Evolutionary conservation across 2,329 filamentous ascomycete genomes (phyloP), one percentile per base, ranked within the genome.

Genomic region (Phialophora macrospora): DNA sequence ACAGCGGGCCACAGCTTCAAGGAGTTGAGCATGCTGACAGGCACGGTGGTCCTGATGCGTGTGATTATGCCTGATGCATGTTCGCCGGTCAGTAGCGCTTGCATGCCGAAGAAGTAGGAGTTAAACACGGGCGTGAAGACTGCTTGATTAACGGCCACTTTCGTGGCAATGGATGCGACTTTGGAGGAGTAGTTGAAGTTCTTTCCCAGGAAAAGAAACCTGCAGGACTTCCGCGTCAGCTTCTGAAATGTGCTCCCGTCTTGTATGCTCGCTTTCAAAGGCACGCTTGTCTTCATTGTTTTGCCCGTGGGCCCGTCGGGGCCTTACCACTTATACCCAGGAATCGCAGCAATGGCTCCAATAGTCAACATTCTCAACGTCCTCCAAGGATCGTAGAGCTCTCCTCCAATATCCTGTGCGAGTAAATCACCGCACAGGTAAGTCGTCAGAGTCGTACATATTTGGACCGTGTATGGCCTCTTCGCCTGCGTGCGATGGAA

Each of bases 1-100:
- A 96, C 90, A 0, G 87, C 87, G 0, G 93, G 94, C 93, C 93
- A 97, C 26, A 97, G 78, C 80, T 96, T 96, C 76, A 88, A 88
- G 66, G 89, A 91, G 76, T 95, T 97, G 74, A 87, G 76, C 74
- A 91, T 87, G 74, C 89, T 93, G 26, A 84, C 83, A 0, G 93
- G 92, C 0, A 97, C 89, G 0, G 93, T 93, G 65, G 87, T 83
- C 71, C 84, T 85, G 65, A 97, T 83, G 60, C 91, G 87, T 72
- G 91, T 87, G 76, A 86, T 85, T 0, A 89, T 85, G 62, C 91
- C 89, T 6, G 79, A 75, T 1, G 88, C 74, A 0, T 82, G 84
- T 30, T 90, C 88, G 44, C 92, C 93, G 0, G 87, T 84, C 1
- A 96, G 81, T 3, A 93, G 80, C 0, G 90, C 89, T 75, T 96